phyloP scores from a whole-genome alignment of 176 grass and related monocot species.

The maize (Zea mays) region Zm-B73-REFERENCE-NAM-5.0 NC_050096.1:11082001-11082500 shows the following conservation, averaged over 20 bases:
- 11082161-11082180: background rate
- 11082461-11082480: background rate
- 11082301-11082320: background rate
- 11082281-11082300: background rate
- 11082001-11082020: too few relatives aligned
- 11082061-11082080: background rate
- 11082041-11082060: background rate
- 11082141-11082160: background rate
- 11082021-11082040: too few relatives aligned
- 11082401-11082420: constrained; percentile 68
- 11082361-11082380: constrained; percentile 85
- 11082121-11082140: background rate
- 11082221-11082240: background rate
- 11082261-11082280: background rate
- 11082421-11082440: constrained; percentile 7
- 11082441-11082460: background rate
- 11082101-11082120: background rate
- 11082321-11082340: constrained; percentile 75
- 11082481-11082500: background rate
- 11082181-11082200: background rate
- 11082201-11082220: background rate
- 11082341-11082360: constrained; percentile 97
- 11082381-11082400: constrained; percentile 90
- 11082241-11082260: background rate
- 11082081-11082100: background rate